Base-by-base conservation (phyloP, 2,329 filamentous ascomycete genomes). In the Ceratocystis destructans region DNA sequence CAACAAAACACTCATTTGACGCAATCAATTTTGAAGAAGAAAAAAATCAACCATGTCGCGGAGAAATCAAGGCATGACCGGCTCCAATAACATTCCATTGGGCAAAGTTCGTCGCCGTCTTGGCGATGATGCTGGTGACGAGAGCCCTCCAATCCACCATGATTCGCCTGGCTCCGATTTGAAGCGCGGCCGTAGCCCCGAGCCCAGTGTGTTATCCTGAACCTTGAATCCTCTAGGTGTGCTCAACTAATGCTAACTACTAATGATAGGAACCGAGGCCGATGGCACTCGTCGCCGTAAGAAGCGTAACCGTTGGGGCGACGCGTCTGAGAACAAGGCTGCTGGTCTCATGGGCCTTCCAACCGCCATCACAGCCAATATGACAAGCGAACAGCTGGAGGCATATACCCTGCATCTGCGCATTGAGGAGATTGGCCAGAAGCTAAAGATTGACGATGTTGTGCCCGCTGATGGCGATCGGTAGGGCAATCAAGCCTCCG, bases 371-470 rank as follows among this genome's bases (percentile, higher is more conserved):
- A 87, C 93, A 77, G 91, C 92, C 69, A 92, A 93, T 78, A 99
- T 99, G 91, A 99, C 94, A 66, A 93, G 88, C 74, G 94, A 99
- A 78, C 94, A 99, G 81, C 85, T 97, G 66, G 94, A 99, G 76
- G 94, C 94, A 22, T 99, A 99, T 76, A 94, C 92, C 25, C 81
- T 97, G 71, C 93, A 99, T 78, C 80, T 99, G 73, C 90, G 94
- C 73, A 97, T 99, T 74, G 93, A 99, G 77, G 94, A 99, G 78
- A 99, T 99, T 73, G 97, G 91, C 75, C 93, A 99, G 79, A 99
- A 99, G 83, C 85, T 99, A 71, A 88, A 93, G 74, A 99, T 99
- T 77, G 95, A 97, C 79, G 94, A 99, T 81, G 94, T 99, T 65
- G 94, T 99, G 69, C 94, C 94, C 68, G 90, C 90, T 71, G 94